Percentiles rank a stretch among this genome's conserved stretches.
phyloP scores from a whole-genome alignment of 2,329 filamentous ascomycete genomes.

The Microcyclospora pomicola region DNA sequence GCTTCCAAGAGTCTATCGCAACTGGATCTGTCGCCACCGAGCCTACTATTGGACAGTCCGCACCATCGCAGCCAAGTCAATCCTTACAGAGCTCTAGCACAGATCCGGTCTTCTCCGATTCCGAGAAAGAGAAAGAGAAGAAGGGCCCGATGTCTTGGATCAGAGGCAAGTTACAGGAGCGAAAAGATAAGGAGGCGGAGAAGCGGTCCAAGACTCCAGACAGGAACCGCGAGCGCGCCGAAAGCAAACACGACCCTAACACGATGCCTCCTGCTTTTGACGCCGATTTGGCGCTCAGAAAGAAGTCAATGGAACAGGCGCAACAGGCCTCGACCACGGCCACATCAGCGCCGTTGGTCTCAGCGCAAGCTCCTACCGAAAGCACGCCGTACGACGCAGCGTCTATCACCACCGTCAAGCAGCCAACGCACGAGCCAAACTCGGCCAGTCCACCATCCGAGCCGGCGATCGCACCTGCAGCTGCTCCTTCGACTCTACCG shows the following conservation, averaged over 20 bases:
- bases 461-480: too few relatives aligned
- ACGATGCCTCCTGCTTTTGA: too few relatives aligned
- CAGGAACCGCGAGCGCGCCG: slow-evolving; percentile 18
- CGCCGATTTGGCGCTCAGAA: too few relatives aligned
- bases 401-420: too few relatives aligned
- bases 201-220: slow-evolving; percentile 26
- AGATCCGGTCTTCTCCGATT: slow-evolving; percentile 22
- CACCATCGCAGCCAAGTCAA: slow-evolving; percentile 5
- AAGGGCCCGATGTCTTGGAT: slow-evolving; percentile 52
- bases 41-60: slow-evolving; percentile 9
- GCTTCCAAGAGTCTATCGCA: slow-evolving; percentile 18
- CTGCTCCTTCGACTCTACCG: too few relatives aligned
- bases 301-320: too few relatives aligned
- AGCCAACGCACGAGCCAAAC: too few relatives aligned
- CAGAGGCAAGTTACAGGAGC: slow-evolving; percentile 49
- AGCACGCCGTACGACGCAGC: too few relatives aligned
- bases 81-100: slow-evolving; percentile 10
- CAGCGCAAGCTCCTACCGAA: too few relatives aligned
- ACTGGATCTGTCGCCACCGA: slow-evolving; percentile 11
- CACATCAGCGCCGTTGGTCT: too few relatives aligned
- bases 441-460: too few relatives aligned
- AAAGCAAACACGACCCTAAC: slow-evolving; percentile 13
- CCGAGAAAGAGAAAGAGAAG: slow-evolving; percentile 35
- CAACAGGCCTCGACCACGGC: too few relatives aligned
- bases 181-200: slow-evolving; percentile 40